Conservation (phyloP, 768 basidiomycete species). For the Termitomyces heimii region DNA sequence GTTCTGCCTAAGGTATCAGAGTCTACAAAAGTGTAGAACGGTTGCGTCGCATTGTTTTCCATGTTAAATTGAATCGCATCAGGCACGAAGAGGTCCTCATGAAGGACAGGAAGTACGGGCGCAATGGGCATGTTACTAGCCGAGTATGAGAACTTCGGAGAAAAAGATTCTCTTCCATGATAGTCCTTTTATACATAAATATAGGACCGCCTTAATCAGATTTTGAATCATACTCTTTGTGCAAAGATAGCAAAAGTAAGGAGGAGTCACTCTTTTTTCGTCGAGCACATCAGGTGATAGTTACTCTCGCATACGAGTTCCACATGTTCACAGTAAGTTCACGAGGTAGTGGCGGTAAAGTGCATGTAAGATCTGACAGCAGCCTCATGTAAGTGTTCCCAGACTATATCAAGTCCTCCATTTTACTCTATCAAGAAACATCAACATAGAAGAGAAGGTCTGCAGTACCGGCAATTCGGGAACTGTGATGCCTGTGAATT, state of each 20-base stretch:
- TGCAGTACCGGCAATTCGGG: too few relatives aligned
- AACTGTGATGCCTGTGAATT: too few relatives aligned
- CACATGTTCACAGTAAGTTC: too few relatives aligned
- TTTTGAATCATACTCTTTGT: background rate
- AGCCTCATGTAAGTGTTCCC: too few relatives aligned
- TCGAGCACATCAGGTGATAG: too few relatives aligned
- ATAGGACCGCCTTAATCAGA: background rate
- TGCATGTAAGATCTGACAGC: too few relatives aligned
- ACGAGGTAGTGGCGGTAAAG: too few relatives aligned
- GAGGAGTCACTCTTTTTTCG: background rate
- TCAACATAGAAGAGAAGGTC: too few relatives aligned
- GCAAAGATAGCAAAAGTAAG: background rate
- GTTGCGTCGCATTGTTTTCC: slow-evolving; percentile 5
- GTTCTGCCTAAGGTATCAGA: background rate
- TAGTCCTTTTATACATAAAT: background rate
- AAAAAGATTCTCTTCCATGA: background rate
- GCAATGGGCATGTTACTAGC: background rate
- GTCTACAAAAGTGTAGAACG: slow-evolving; percentile 4
- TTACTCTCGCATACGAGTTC: too few relatives aligned
- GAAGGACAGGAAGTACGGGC: slow-evolving; percentile 1
- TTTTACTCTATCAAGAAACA: too few relatives aligned
- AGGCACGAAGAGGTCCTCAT: slow-evolving; percentile 2
- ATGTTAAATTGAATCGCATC: slow-evolving; percentile 11
- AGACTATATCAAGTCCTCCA: too few relatives aligned
- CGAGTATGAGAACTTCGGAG: background rate